Evolutionary conservation across 1,284 basidiomycete genomes (phyloP), one percentile per base, ranked within the genome.

Genomic region (Boletus semigastroideus): DNA sequence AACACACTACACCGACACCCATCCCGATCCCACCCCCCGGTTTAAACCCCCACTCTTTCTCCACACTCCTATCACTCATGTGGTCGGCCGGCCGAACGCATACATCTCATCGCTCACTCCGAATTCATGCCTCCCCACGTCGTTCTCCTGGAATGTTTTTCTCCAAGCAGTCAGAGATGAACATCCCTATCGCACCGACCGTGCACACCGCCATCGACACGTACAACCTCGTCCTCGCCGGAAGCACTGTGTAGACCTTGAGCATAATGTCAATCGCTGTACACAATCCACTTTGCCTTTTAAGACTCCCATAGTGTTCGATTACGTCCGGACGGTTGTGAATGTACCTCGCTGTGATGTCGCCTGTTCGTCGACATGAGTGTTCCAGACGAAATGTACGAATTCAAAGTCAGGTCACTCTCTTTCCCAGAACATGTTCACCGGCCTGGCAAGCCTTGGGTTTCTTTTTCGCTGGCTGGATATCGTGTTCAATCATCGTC

Each of bases 381-480:
- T 8, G 58, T 58, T 55, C 40, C 31, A 46, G 36, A 39, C 13
- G 20, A 45, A 3, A 17, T 19, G 31, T 52, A 36, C 49, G 34
- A 53, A 48, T 38, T 7, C 40, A 38, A 17, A 51, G 49, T 37
- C 49, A 19, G 48, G n/a, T 22, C 17, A 12, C 3, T 22, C 33
- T 19, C 14, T 39, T 25, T 28, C 8, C 10, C 46, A 39, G 10
- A 41, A 30, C 46, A 63, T 86, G 84, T 86, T 86, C 67, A 88
- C 86, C 56, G 86, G 86, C 62, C 76, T 88, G 71, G 86, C 86
- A 74, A 66, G 82, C 62, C 25, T 36, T 27, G 9, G n/a, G 11
- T 2, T 42, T 13, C 12, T 27, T 39, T 28, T 39, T 28, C 14
- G 7, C 22, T 16, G n/a, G 14, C 8, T 25, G 6, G 6, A 11